A percentile compares a stretch with the other conserved stretches of the same genome.
These are phyloP conservation scores for Jimgerdemannia flammicorona DNA, from an alignment of 192 early-diverging fungal species.

Conservation along the genomic window DNA sequence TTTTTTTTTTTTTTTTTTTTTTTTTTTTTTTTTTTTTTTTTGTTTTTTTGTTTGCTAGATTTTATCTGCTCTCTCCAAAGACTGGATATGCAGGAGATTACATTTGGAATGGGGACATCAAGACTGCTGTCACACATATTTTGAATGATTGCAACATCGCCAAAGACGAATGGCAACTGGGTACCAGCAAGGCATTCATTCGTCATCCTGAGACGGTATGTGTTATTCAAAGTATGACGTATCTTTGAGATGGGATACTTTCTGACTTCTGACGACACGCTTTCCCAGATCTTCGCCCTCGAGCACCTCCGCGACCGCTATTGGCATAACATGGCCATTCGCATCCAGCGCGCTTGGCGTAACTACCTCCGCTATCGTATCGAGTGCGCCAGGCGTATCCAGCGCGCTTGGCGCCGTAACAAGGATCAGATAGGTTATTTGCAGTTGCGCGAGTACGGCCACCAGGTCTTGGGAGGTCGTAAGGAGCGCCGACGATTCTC, in stretches of 20 bases:
- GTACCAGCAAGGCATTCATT: slow-evolving; percentile 93
- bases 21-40: slow-evolving; percentile 6
- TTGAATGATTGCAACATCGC: slow-evolving; percentile 83
- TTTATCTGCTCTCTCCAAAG: slow-evolving; percentile 68
- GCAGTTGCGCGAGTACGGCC: slow-evolving; percentile 91
- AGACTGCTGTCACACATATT: slow-evolving; percentile 73
- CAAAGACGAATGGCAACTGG: slow-evolving; percentile 92
- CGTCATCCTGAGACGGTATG: slow-evolving; percentile 85
- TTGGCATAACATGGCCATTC: slow-evolving; percentile 93
- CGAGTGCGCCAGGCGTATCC: slow-evolving; percentile 64
- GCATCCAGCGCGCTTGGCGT: slow-evolving; percentile 90
- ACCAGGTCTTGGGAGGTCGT: slow-evolving; percentile 80
- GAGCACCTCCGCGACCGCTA: slow-evolving; percentile 93
- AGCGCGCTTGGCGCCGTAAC: slow-evolving; percentile 70
- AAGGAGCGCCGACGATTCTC: slow-evolving; percentile 93
- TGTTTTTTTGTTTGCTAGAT: slow-evolving; percentile 27
- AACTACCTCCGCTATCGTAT: slow-evolving; percentile 65
- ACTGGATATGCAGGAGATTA: slow-evolving; percentile 84
- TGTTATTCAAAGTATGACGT: background rate
- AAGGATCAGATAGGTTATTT: slow-evolving; percentile 88
- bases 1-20: slow-evolving; percentile 31
- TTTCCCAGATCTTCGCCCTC: slow-evolving; percentile 66
- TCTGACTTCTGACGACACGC: background rate
- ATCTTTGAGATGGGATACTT: background rate
- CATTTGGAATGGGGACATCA: slow-evolving; percentile 74